Base-by-base conservation (phyloP, 371 early-diverging fungal species). In the Rhizopus delemar region DNA sequence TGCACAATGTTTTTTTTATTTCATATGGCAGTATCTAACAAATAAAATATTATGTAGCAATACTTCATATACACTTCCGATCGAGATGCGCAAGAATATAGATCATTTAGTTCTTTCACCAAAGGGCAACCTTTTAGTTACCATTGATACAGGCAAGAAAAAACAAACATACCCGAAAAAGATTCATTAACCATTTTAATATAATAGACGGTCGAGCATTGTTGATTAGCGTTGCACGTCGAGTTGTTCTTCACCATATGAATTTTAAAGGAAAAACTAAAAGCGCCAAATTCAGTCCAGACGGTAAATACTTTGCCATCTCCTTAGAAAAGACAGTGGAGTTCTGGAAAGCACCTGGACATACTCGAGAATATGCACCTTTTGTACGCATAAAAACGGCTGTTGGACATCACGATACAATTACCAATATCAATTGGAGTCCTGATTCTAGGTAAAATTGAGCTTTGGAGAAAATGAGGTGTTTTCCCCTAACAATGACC, bases 341-440 rank as follows among this genome's bases (percentile, higher is more conserved):
- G 66, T 71, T 97, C n/a, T 98, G 98, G 98, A 83, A 86, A 74
- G 88, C 97, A 31, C 99, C 99, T 15, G 92, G 93, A 41, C 89
- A 87, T 69, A 84, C 87, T 41, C 83, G 90, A 54, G 97, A 97
- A 77, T 96, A 95, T 62, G 81, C 93, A 6, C 96, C 98, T 15
- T 90, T 99, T 68, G 89, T 92, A 31, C 75, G 94, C 51, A 88
- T 91, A 64, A 77, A 86, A 29, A 84, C 78, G 32, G 84, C 86
- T 45, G 77, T 90, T 16, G 96, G 95, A 13, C 98, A 97, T 66
- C 93, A 87, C 66, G 97, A 98, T 70, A 90, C 90, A 50, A 86
- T 98, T 3, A 83, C 87, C n/a, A 79, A 75, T 29, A 73, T 99
- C 43, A 81, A 82, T 28, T 99, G 98, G 98, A 88, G 91, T 11